These are phyloP conservation scores for Pleurotus tuoliensis DNA, from an alignment of 768 basidiomycete genomes.

Conservation along the genomic window DNA sequence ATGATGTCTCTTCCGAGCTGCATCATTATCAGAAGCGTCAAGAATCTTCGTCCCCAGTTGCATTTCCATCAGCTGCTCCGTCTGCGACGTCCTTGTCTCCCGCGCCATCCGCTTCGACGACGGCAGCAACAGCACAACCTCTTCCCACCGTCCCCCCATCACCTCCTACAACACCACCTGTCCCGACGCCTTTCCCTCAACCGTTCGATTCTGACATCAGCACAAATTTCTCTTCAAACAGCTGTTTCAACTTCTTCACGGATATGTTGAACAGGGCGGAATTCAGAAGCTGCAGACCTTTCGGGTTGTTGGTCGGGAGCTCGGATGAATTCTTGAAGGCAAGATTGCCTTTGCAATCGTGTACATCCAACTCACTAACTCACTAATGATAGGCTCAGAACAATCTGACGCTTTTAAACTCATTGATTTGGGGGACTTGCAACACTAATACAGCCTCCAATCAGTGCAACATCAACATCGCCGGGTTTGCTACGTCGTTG, in stretches of 20 bases:
- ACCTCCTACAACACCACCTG: constrained; percentile 42
- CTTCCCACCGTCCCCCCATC: constrained; percentile 39
- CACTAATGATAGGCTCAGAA: constrained; percentile 48
- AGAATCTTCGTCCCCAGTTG: constrained; percentile 24
- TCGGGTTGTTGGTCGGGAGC: constrained; percentile 59
- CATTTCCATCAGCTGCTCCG: constrained; percentile 14
- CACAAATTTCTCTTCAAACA: constrained; percentile 59
- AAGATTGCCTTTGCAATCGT: constrained; percentile 18
- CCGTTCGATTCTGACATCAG: constrained; percentile 62
- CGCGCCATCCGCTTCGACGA: constrained; percentile 13
- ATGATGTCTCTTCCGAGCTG: no score
- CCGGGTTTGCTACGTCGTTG: constrained; percentile 50
- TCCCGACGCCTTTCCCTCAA: constrained; percentile 79
- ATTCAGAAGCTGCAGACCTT: constrained; percentile 74
- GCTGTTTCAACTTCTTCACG: constrained; percentile 67
- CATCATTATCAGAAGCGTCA: constrained; percentile 33
- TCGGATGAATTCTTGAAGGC: constrained; percentile 57
- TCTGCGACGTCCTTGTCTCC: constrained; percentile 12
- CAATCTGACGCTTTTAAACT: constrained; percentile 60
- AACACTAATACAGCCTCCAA: constrained; percentile 46
- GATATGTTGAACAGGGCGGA: constrained; percentile 64
- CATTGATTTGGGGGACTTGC: constrained; percentile 77
- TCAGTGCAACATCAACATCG: constrained; percentile 68
- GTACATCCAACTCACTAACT: not conserved
- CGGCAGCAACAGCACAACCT: constrained; percentile 19